phyloP scores from a whole-genome alignment of 257 asterid species.

The Mitragyna speciosa region DNA sequence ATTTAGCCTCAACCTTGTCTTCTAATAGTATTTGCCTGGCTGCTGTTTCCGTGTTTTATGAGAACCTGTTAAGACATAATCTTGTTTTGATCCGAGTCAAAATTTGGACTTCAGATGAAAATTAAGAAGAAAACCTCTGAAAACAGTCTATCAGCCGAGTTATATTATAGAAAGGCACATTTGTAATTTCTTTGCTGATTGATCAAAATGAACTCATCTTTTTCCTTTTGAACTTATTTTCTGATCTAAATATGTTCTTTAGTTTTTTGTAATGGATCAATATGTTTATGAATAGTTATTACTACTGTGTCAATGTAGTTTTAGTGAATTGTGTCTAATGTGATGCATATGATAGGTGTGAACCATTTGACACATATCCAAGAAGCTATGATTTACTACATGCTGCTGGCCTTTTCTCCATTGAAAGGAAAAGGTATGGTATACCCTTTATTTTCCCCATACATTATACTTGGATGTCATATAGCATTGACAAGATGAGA shows the following conservation, averaged over 20 bases:
- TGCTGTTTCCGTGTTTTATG: background rate
- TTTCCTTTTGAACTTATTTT: background rate
- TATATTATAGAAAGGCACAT: background rate
- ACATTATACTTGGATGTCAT: background rate
- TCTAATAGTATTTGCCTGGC: background rate
- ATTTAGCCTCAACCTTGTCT: constrained; percentile 4
- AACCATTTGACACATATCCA: constrained; percentile 71
- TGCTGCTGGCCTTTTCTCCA: constrained; percentile 66
- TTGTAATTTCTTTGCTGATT: background rate
- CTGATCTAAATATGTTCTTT: background rate
- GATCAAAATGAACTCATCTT: background rate
- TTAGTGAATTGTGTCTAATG: background rate
- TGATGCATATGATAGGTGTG: constrained; percentile 50
- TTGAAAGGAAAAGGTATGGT: constrained; percentile 56
- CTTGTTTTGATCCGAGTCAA: background rate
- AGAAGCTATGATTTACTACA: constrained; percentile 83
- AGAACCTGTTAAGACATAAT: background rate
- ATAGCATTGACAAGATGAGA: background rate
- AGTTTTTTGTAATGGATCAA: background rate
- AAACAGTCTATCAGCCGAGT: background rate
- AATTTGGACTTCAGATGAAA: background rate
- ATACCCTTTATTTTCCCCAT: background rate
- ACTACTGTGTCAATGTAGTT: background rate
- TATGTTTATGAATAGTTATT: background rate
- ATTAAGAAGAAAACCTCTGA: background rate